A percentile compares a stretch with the other conserved stretches of the same genome.
These are phyloP conservation scores for Alternaria hordeiaustralica DNA, from an alignment of 2,329 filamentous ascomycete genomes.

Conservation along the genomic window DNA sequence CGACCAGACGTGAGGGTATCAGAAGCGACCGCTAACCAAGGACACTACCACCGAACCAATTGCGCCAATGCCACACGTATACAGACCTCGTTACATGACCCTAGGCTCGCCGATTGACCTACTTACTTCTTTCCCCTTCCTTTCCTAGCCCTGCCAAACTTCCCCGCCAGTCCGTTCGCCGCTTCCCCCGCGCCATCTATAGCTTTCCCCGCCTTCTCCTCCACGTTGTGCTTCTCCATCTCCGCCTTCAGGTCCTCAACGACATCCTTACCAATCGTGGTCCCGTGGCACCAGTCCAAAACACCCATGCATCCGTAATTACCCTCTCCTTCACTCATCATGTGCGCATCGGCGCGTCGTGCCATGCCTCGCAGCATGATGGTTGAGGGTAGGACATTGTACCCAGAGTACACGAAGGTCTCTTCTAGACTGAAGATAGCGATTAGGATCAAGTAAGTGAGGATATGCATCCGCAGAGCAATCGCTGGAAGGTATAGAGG, in stretches of 20 bases:
- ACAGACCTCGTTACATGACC: neutral
- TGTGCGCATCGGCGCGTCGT: slow-evolving; percentile 64
- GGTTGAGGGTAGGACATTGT: slow-evolving; percentile 65
- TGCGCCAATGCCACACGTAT: neutral
- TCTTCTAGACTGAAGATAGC: slow-evolving; percentile 70
- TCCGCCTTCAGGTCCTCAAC: slow-evolving; percentile 62
- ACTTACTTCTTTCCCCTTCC: slow-evolving; percentile 34
- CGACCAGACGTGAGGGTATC: slow-evolving; percentile 12
- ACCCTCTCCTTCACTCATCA: slow-evolving; percentile 61
- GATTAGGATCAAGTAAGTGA: slow-evolving; percentile 73
- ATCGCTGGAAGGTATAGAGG: slow-evolving; percentile 71
- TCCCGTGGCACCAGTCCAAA: slow-evolving; percentile 50
- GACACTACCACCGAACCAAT: neutral
- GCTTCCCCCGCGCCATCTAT: slow-evolving; percentile 43
- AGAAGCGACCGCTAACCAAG: slow-evolving; percentile 9
- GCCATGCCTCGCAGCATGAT: slow-evolving; percentile 66
- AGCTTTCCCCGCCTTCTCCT: slow-evolving; percentile 49
- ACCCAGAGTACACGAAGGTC: slow-evolving; percentile 71
- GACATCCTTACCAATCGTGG: slow-evolving; percentile 62
- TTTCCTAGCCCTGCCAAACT: slow-evolving; percentile 36
- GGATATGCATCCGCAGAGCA: slow-evolving; percentile 70
- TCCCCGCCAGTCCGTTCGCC: slow-evolving; percentile 38
- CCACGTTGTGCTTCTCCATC: slow-evolving; percentile 61
- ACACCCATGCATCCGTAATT: slow-evolving; percentile 70
- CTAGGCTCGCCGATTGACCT: neutral